Percentiles rank a stretch among this genome's conserved stretches.
These are phyloP conservation scores for Oldenlandia corymbosa DNA, from an alignment of 257 asterid species.

Conservation along the genomic window DNA sequence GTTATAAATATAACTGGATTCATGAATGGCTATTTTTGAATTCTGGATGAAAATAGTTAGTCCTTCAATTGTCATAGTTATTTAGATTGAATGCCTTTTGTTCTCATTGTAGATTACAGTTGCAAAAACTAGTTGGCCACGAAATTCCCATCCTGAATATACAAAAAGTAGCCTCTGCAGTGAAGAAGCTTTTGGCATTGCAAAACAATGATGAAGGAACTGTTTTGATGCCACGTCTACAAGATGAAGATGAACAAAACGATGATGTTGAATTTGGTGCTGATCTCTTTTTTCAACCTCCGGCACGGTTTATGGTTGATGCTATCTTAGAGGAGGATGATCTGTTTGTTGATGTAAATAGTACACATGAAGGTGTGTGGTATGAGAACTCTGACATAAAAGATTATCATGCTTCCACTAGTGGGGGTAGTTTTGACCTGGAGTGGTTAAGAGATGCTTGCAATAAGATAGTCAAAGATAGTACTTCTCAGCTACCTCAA, in stretches of 20 bases:
- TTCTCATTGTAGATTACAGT: slow-evolving; percentile 47
- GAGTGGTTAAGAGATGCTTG: slow-evolving; percentile 87
- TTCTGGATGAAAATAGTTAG: not conserved
- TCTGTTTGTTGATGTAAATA: slow-evolving; percentile 38
- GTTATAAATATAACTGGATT: not conserved
- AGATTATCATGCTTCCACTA: slow-evolving; percentile 26
- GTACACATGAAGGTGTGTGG: slow-evolving; percentile 39
- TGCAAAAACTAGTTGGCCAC: slow-evolving; percentile 73
- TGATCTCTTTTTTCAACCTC: slow-evolving; percentile 66
- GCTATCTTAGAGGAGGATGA: slow-evolving; percentile 49
- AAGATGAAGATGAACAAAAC: slow-evolving; percentile 31
- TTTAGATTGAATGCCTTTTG: not conserved
- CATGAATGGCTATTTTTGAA: not conserved
- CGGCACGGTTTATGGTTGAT: slow-evolving; percentile 76
- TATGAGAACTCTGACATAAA: slow-evolving; percentile 30
- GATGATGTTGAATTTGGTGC: slow-evolving; percentile 81
- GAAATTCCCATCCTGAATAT: slow-evolving; percentile 44
- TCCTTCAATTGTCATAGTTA: not conserved
- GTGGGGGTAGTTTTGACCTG: slow-evolving; percentile 55
- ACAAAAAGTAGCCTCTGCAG: slow-evolving; percentile 54
- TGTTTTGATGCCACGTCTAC: slow-evolving; percentile 27
- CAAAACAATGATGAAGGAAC: slow-evolving; percentile 43
- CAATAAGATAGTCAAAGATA: slow-evolving; percentile 56
- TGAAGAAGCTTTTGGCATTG: slow-evolving; percentile 52
- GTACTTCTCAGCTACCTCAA: slow-evolving; percentile 76